Base-by-base conservation (phyloP, 345 rosid genomes). In the Kernera saxatilis region DNA sequence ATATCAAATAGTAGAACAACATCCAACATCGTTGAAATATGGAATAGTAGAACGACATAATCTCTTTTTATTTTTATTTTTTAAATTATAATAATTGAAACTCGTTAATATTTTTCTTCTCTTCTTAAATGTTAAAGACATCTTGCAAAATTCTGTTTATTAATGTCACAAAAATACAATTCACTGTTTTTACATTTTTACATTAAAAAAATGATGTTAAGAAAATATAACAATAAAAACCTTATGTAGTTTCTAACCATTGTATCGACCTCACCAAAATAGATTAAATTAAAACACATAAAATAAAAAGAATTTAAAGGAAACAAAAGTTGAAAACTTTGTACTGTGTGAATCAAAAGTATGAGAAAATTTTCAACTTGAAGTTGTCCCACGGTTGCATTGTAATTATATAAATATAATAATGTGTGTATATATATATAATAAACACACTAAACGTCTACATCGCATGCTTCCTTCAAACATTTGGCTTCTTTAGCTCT, bases 351-450 rank as follows among this genome's bases (percentile, higher is more conserved):
- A 51, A 59, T 27, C 48, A 67, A 67, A 73, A 74, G 61, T 29
- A 49, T 12, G 62, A 67, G 30, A 58, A 67, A 60, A 13, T 25
- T 25, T 61, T 62, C 73, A 75, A 68, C 74, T 52, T 52, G 50
- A 64, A 60, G 54, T 75, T 59, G 70, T 69, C 78, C 64, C 74
- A 75, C 74, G 73, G 78, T 44, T 68, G 69, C 70, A 61, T 52
- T 52, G 52, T 35, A 27, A 14, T 30, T 30, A 68, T 52, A 43
- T 67, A 19, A 46, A n/a, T n/a, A n/a, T 23, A 41, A 4, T 27
- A 27, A 26, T 74, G 23, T 49, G 15, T 62, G 13, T 70, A 0
- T 51, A 12, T 40, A 33, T 46, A 33, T 36, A 54, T 17, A 52
- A 44, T 46, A 64, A 9, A 65, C 43, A 36, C 30, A 57, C 50